A percentile compares a stretch with the other conserved stretches of the same genome.
Conservation (phyloP, 768 basidiomycete genomes). For the Cystofilobasidium macerans region DNA sequence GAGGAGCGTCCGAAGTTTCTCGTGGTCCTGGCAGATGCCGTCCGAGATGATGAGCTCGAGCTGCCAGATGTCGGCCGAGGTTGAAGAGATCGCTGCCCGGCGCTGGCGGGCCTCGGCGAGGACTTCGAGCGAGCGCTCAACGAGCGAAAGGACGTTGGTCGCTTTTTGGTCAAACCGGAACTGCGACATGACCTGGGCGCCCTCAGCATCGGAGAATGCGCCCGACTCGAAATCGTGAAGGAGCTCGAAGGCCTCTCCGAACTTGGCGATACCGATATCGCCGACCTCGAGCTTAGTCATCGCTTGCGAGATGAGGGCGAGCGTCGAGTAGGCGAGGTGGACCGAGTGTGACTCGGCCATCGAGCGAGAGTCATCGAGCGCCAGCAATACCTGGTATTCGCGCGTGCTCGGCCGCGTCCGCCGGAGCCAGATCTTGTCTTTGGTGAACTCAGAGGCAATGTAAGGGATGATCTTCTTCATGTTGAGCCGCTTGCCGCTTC, state of each 20-base stretch:
- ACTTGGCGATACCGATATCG: conserved; percentile 82
- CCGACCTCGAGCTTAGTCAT: conserved; percentile 85
- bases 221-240: conserved; percentile 68
- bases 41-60: conserved; percentile 97
- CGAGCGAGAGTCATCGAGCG: conserved; percentile 89
- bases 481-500: conserved; percentile 91
- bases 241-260: conserved; percentile 77
- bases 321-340: conserved; percentile 85
- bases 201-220: conserved; percentile 70
- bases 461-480: conserved; percentile 98
- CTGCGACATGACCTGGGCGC: conserved; percentile 64
- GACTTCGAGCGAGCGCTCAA: conserved; percentile 53
- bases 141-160: conserved; percentile 53
- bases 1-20: conserved; percentile 63
- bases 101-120: conserved; percentile 67
- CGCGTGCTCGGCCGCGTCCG: conserved; percentile 85
- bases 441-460: conserved; percentile 96
- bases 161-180: conserved; percentile 77
- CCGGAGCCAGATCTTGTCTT: conserved; percentile 97
- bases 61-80: conserved; percentile 84
- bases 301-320: conserved; percentile 82
- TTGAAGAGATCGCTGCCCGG: conserved; percentile 46
- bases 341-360: conserved; percentile 90
- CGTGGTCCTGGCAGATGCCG: conserved; percentile 96
- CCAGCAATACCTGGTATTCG: conserved; percentile 89